Conservation (phyloP, 257 asterid genomes). For the Solanum bulbocastanum region DNA sequence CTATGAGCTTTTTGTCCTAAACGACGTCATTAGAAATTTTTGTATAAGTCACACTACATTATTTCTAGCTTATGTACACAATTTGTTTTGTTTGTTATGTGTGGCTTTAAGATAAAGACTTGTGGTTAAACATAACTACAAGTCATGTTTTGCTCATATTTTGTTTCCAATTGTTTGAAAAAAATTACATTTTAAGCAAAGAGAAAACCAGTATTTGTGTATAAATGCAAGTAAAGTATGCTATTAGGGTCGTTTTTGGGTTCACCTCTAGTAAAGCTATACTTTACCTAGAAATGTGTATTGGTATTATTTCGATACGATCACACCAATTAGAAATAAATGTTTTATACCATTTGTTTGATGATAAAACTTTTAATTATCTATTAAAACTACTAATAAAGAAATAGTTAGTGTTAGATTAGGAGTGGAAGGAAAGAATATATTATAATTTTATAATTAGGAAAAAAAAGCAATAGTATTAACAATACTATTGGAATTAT, state of each 20-base stretch:
- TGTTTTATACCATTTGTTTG: not conserved
- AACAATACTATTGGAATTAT: not conserved
- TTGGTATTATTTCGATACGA: not conserved
- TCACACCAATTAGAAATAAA: not conserved
- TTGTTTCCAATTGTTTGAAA: not conserved
- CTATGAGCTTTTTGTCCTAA: not conserved
- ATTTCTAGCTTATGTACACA: not conserved
- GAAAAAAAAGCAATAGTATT: not conserved
- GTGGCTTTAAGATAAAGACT: not conserved
- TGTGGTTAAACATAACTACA: not conserved
- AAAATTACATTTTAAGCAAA: not conserved
- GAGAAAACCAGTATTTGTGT: not conserved
- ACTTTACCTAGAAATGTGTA: not conserved
- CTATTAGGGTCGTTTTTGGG: not conserved
- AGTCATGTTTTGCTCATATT: not conserved
- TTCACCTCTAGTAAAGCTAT: not conserved
- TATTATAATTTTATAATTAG: not conserved
- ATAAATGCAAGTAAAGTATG: not conserved
- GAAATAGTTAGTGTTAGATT: not conserved
- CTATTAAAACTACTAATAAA: not conserved
- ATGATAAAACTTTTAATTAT: not conserved
- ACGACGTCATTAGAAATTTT: not conserved
- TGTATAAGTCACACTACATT: not conserved
- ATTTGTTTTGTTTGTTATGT: not conserved
- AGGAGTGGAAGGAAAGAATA: not conserved